These are phyloP conservation scores for Phytophthora pisi DNA, from an alignment of 352 stramenopile genomes.

Conservation along the genomic window DNA sequence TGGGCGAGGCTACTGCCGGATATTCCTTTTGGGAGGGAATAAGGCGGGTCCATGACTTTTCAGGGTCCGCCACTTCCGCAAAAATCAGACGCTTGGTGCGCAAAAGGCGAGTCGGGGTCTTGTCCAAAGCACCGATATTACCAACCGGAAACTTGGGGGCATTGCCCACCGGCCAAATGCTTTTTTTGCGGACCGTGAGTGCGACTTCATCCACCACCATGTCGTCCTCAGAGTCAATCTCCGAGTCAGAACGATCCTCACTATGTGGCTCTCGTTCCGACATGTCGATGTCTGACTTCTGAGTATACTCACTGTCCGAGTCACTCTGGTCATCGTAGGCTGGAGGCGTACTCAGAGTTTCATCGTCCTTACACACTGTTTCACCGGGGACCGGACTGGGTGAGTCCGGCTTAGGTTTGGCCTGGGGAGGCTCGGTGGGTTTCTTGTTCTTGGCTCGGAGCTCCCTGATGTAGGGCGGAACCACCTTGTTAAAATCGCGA, in stretches of 20 bases:
- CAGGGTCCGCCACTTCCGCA: not conserved
- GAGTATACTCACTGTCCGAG: not conserved
- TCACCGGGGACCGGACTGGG: too few relatives aligned
- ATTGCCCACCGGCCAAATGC: not conserved
- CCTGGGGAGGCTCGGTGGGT: not conserved
- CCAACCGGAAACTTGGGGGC: not conserved
- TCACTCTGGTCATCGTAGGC: not conserved
- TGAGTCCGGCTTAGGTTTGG: not conserved
- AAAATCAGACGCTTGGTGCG: not conserved
- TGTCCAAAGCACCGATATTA: too few relatives aligned
- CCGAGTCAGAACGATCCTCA: not conserved
- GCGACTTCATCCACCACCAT: not conserved
- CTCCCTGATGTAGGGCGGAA: not conserved
- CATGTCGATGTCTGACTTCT: not conserved
- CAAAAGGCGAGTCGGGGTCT: not conserved
- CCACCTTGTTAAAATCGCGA: not conserved
- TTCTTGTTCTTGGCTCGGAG: not conserved
- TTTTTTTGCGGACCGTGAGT: not conserved
- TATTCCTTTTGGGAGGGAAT: not conserved
- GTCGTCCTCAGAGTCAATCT: not conserved
- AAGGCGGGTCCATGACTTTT: not conserved
- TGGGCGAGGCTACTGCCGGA: not conserved
- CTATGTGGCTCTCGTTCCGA: not conserved
- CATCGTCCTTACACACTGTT: too few relatives aligned
- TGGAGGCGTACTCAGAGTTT: not conserved